Percentiles rank a stretch among this genome's conserved stretches.
Evolutionary conservation across 2,329 filamentous ascomycete species (phyloP).

Genomic region (Aspergillus clavatus): DNA sequence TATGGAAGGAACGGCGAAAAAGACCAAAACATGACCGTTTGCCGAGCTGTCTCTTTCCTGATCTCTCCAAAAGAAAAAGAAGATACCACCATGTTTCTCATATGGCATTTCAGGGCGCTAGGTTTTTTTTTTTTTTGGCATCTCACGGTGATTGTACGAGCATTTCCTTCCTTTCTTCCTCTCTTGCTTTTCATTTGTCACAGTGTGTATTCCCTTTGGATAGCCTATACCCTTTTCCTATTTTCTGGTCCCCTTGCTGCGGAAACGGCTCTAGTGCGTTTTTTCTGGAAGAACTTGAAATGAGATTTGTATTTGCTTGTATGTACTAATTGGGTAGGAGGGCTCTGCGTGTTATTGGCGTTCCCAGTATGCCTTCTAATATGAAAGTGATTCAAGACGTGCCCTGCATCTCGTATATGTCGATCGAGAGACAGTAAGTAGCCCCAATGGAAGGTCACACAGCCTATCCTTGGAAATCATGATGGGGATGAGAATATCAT

Average conservation of each 20-base stretch:
- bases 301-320: conserved; percentile 1
- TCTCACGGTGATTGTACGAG: conserved; percentile 17
- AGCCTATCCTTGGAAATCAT: no score
- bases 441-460: no score
- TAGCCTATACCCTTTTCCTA: conserved; percentile 12
- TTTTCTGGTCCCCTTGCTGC: conserved; percentile 3
- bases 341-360: background rate
- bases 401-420: no score
- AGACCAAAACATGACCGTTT: conserved; percentile 33
- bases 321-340: background rate
- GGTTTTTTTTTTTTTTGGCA: conserved; percentile 8
- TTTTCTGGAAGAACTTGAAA: conserved; percentile 5
- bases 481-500: no score
- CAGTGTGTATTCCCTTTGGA: conserved; percentile 9
- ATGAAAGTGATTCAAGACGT: no score
- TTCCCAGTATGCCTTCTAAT: background rate
- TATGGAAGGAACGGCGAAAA: conserved; percentile 33
- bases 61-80: conserved; percentile 2
- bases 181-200: conserved; percentile 6
- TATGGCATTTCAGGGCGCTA: conserved; percentile 1
- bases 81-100: conserved; percentile 8
- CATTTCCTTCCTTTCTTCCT: conserved; percentile 3
- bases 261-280: background rate
- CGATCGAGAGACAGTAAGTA: no score
- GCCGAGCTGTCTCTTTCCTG: conserved; percentile 1